phyloP scores from a whole-genome alignment of 805 yeast species.

The Metschnikowia borealis region DNA sequence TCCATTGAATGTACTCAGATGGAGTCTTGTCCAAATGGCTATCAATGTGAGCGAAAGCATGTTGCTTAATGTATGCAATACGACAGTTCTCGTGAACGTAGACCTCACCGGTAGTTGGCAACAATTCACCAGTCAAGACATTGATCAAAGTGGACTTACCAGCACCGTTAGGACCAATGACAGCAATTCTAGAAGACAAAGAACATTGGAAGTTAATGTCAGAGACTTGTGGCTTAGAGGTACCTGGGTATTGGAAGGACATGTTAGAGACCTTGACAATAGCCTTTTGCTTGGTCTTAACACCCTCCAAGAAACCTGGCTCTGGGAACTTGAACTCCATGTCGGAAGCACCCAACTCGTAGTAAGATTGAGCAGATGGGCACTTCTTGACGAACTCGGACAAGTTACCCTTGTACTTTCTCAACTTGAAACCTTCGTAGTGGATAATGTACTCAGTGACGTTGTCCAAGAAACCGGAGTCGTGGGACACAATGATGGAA shows the following conservation, averaged over 20 bases:
- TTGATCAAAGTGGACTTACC: slow-evolving; percentile 99
- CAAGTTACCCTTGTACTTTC: slow-evolving; percentile 99
- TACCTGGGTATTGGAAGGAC: slow-evolving; percentile 99
- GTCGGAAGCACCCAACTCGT: slow-evolving; percentile 98
- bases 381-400: slow-evolving; percentile 98
- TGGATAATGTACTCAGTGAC: slow-evolving; percentile 97
- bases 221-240: slow-evolving; percentile 87
- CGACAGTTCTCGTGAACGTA: slow-evolving; percentile 99
- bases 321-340: slow-evolving; percentile 97
- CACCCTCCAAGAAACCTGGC: slow-evolving; percentile 99
- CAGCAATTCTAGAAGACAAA: slow-evolving; percentile 98
- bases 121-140: slow-evolving; percentile 98
- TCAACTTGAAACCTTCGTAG: slow-evolving; percentile 99
- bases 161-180: slow-evolving; percentile 99
- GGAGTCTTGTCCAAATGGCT: slow-evolving; percentile 99
- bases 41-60: slow-evolving; percentile 99
- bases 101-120: slow-evolving; percentile 98
- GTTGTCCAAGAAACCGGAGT: slow-evolving; percentile 98
- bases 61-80: slow-evolving; percentile 99
- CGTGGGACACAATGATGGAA: slow-evolving; percentile 98
- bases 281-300: slow-evolving; percentile 99
- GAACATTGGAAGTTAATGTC: slow-evolving; percentile 98
- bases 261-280: slow-evolving; percentile 96
- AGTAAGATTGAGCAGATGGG: slow-evolving; percentile 98
- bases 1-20: slow-evolving; percentile 99